Evolutionary conservation across 768 basidiomycete genomes (phyloP), one percentile per base, ranked within the genome.

Genomic region (Nidularia pulvinata): DNA sequence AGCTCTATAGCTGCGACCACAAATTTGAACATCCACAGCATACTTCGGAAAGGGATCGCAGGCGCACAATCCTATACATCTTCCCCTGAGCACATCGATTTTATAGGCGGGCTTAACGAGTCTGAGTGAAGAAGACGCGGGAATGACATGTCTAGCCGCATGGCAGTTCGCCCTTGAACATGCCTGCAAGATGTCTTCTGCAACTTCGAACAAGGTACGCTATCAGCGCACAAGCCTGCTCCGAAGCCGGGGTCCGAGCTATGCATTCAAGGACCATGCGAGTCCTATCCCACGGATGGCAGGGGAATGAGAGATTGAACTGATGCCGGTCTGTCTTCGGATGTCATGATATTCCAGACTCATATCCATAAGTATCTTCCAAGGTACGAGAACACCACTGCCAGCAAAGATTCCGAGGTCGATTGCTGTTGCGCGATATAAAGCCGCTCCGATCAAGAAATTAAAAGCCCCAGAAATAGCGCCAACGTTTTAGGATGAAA

Each of bases 131-230:
- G 45, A 59, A 46, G 61, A 50, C 53, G 59, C 54, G 48, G 51
- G 56, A 66, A 57, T 50, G 53, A 63, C 56, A 57, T 60, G 59
- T 64, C 61, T 48, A 53, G 35, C 49, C 46, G 57, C 54, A 53
- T 68, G 66, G 61, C 68, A 68, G 64, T 65, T 67, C 47, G 59
- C 61, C 63, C 62, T 67, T 64, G 58, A 57, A 57, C 43, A n/a
- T 57, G 46, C 51, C 57, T 42, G 44, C 48, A 57, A 48, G 57
- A 53, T 59, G 58, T 55, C 61, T 49, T 54, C 50, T 33, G 55
- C 57, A 34, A 47, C 59, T 65, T 66, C 63, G 53, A 58, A 57
- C 45, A 46, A 64, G 59, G 61, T 56, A 63, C 61, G 53, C 48
- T 58, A 60, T 60, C 61, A 61, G 48, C 59, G 54, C 48, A 55